A percentile compares a stretch with the other conserved stretches of the same genome.
Conservation (phyloP, 257 asterid species). For the Rubia yunnanensis region DNA sequence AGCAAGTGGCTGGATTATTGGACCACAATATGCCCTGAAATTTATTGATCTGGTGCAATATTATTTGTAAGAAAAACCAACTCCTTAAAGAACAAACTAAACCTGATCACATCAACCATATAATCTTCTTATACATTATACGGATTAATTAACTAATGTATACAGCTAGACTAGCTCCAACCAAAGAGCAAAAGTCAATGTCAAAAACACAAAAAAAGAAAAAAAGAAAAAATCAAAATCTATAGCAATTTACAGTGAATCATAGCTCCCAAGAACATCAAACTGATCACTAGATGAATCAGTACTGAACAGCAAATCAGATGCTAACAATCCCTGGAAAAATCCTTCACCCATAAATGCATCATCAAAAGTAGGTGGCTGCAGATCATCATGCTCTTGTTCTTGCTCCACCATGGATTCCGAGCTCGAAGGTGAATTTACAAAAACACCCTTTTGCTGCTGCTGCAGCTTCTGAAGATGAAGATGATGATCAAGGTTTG, state of each 20-base stretch:
- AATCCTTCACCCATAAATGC: conserved; percentile 18
- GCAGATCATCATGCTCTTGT: background rate
- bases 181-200: background rate
- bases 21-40: background rate
- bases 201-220: background rate
- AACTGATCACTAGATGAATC: conserved; percentile 23
- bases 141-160: background rate
- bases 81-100: background rate
- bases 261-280: conserved; percentile 56
- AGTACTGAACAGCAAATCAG: conserved; percentile 3
- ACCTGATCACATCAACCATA: background rate
- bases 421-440: conserved; percentile 29
- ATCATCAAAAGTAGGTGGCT: conserved; percentile 17
- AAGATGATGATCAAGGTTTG: conserved; percentile 10
- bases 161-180: background rate
- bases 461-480: background rate
- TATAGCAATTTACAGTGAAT: conserved; percentile 19
- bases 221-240: background rate
- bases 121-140: background rate
- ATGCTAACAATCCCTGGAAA: conserved; percentile 4
- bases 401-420: conserved; percentile 33
- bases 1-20: background rate
- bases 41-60: background rate
- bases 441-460: background rate
- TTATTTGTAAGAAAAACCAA: background rate